A percentile compares a stretch with the other conserved stretches of the same genome.
These are phyloP conservation scores for Nicotiana obtusifolia DNA, from an alignment of 257 asterid species.

Conservation along the genomic window DNA sequence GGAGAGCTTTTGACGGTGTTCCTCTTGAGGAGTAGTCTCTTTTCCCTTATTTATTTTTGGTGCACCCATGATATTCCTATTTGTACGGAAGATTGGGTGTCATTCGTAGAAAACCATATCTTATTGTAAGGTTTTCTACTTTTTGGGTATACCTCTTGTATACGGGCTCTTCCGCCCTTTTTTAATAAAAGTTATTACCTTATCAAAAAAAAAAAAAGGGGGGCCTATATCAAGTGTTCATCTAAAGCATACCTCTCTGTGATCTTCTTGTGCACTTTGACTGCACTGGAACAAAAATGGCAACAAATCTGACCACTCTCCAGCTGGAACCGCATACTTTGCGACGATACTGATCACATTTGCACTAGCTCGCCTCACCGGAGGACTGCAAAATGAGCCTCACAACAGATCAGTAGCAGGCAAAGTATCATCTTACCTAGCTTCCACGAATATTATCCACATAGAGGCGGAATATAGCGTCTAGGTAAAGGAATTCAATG, in stretches of 20 bases:
- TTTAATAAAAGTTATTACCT: too few relatives aligned
- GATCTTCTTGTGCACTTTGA: conserved; percentile 94
- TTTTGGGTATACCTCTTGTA: too few relatives aligned
- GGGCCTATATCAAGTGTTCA: background rate
- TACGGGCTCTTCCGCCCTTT: too few relatives aligned
- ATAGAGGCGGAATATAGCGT: background rate
- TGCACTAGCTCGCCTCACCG: conserved; percentile 94
- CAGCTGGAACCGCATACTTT: conserved; percentile 92
- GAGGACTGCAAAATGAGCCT: conserved; percentile 55
- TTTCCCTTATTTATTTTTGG: too few relatives aligned
- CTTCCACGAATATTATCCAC: background rate
- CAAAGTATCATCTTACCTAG: conserved; percentile 1
- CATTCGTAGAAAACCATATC: too few relatives aligned
- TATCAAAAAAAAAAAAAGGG: too few relatives aligned
- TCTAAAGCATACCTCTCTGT: conserved; percentile 68
- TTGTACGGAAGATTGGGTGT: too few relatives aligned
- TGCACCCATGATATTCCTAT: too few relatives aligned
- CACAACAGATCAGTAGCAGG: background rate
- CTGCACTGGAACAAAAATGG: conserved; percentile 95
- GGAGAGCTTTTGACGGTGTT: too few relatives aligned
- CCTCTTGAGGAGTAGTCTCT: too few relatives aligned
- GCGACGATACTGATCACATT: conserved; percentile 96
- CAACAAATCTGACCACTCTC: conserved; percentile 96
- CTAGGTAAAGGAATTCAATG: background rate
- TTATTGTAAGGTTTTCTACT: too few relatives aligned